A percentile compares a stretch with the other conserved stretches of the same genome.
phyloP scores from a whole-genome alignment of 2,329 filamentous ascomycete genomes.

The Nemania bipapillata region DNA sequence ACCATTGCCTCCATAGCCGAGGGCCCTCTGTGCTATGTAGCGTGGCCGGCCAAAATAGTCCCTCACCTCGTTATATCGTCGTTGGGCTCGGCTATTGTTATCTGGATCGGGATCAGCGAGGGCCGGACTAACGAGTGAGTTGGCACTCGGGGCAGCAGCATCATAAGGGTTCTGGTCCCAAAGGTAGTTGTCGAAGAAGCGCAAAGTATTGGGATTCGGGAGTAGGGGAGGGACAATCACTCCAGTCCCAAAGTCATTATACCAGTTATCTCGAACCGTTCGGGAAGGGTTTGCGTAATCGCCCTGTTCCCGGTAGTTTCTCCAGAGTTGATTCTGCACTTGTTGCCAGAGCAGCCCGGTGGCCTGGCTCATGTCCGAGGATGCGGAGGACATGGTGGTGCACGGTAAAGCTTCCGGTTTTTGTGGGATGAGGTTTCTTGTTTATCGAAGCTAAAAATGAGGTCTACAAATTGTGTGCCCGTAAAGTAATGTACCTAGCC shows the following conservation, averaged over 20 bases:
- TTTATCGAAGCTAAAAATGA: not conserved
- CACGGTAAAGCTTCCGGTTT: not conserved
- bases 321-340: not conserved
- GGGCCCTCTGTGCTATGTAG: not conserved
- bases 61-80: not conserved
- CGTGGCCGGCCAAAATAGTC: slow-evolving; percentile 7
- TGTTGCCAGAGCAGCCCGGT: not conserved
- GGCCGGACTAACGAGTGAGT: too few relatives aligned
- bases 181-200: too few relatives aligned
- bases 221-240: too few relatives aligned
- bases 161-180: too few relatives aligned
- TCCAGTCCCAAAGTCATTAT: too few relatives aligned
- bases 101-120: too few relatives aligned
- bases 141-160: too few relatives aligned
- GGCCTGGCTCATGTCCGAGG: not conserved
- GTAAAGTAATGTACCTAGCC: not conserved
- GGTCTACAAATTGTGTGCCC: not conserved
- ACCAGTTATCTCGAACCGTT: too few relatives aligned
- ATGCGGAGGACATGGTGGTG: not conserved
- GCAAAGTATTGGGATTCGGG: too few relatives aligned
- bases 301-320: slow-evolving; percentile 1
- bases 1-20: slow-evolving; percentile 30
- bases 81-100: not conserved
- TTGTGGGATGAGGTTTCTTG: not conserved
- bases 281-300: not conserved